Evolutionary conservation across 441 rosid species (phyloP), one percentile per base, ranked within the genome.

Genomic region (Gossypium aridum): DNA sequence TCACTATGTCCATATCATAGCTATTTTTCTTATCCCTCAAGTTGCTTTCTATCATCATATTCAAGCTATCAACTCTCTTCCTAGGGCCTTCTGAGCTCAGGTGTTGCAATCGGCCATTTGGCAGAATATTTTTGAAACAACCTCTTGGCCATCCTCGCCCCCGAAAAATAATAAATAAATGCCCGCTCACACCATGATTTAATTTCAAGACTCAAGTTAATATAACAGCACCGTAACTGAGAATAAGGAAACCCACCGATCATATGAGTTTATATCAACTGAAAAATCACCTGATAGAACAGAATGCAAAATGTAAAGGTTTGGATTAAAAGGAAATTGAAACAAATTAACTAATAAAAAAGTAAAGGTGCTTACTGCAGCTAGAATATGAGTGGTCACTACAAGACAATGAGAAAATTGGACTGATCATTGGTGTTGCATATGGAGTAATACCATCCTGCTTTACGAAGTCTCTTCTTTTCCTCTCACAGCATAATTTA

Each of bases 341-440:
- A 31, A 19, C 19, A 75, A 39, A 67, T 37, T 49, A 37, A 64
- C 9, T n/a, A 25, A 17, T 43, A 70, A 43, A 59, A 76, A 49
- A 77, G 31, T 54, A 73, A 17, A 62, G 43, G 76, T 76, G 75
- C 69, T 80, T 76, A 87, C 89, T 83, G 87, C 85, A 87, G 84
- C 93, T 87, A 56, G 97, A 91, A 76, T 80, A 81, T 65, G 92
- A 84, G 81, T 86, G 86, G 76, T 95, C 96, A 64, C 83, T 85
- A 77, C 84, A 84, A 3, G 94, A 87, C 61, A 90, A 77, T 0
- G 93, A 89, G 78, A 84, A 77, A 25, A 92, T 66, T 34, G 96
- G 92, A 83, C 89, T 88, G 78, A 87, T 87, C 79, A 80, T 79
- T 47, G 88, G 88, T 14, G 82, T 81, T 68, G 73, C 69, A 53